phyloP scores from a whole-genome alignment of 2,329 filamentous ascomycete genomes.

The Sclerotinia sclerotiorum region DNA sequence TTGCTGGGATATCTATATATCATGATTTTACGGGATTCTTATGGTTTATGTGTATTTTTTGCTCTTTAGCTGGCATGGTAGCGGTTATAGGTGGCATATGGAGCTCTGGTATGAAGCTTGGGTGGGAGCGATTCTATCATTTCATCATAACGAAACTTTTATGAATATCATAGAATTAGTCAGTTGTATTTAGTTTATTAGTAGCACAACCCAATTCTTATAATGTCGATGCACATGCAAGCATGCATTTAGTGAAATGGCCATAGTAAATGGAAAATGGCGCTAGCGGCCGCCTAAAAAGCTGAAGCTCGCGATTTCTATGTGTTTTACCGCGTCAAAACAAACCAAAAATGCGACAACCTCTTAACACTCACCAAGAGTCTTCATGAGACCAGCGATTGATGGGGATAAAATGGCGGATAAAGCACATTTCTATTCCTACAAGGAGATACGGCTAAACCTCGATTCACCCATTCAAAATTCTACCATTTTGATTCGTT shows the following conservation, averaged over 20 bases:
- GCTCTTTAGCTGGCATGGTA: slow-evolving; percentile 16
- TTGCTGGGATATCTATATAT: neutral
- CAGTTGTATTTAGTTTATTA: slow-evolving; percentile 14
- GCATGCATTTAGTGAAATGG: neutral
- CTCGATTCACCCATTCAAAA: slow-evolving; percentile 70
- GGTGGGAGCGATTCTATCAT: slow-evolving; percentile 5
- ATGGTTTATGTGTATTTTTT: slow-evolving; percentile 12
- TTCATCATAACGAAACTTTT: slow-evolving; percentile 9
- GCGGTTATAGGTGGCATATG: slow-evolving; percentile 26
- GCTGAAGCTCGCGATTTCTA: slow-evolving; percentile 26
- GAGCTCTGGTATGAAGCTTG: neutral
- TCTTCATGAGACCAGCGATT: slow-evolving; percentile 30
- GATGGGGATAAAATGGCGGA: slow-evolving; percentile 70
- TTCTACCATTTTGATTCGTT: slow-evolving; percentile 68
- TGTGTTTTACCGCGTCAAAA: slow-evolving; percentile 26
- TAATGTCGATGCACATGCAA: neutral
- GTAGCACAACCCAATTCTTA: neutral
- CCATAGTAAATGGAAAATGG: slow-evolving; percentile 14
- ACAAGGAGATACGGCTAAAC: slow-evolving; percentile 84
- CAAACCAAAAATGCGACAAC: slow-evolving; percentile 34
- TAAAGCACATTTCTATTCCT: slow-evolving; percentile 64
- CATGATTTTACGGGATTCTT: slow-evolving; percentile 6
- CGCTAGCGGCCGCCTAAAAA: slow-evolving; percentile 29
- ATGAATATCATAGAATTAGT: neutral
- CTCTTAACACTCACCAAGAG: slow-evolving; percentile 23